Base-by-base conservation (phyloP, 208 protist species). In the Lotmaria passim region DNA sequence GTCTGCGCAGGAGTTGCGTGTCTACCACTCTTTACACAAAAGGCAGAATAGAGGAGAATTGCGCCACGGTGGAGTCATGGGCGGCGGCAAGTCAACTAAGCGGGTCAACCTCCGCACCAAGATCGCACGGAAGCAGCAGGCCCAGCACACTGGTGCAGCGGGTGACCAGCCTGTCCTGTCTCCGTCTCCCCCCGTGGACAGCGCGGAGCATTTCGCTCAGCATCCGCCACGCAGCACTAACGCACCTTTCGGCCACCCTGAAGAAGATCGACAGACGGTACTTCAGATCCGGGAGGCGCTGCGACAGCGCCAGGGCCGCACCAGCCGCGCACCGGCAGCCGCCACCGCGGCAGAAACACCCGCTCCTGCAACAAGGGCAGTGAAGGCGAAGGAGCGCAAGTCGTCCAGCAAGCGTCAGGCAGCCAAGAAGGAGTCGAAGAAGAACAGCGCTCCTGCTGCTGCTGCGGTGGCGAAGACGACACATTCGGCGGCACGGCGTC, bases 61-160 rank as follows among this genome's bases (percentile, higher is more conserved):
- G 3, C 11, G n/a, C 7, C 50, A 38, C 7, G 7, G 21, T 33
- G 28, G 3, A 33, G 15, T 19, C 38, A 76, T 76, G 70, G 70
- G 55, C 11, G 70, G 62, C 3, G 70, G 62, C 0, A 76, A 76
- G 62, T 70, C 62, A 3, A 58, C 61, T 3, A 76, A 76, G 55
- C 70, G 70, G 15, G 70, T 76, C 14, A 76, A 46, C 21, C 53
- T 76, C 46, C 70, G 70, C 31, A 30, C 53, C 7, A 76, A 76
- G 55, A 44, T 60, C 0, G 53, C 43, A 3, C 61, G 70, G 7
- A 63, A 46, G 38, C 52, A 70, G 36, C 34, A 56, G 15, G 34
- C 30, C 23, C 33, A 67, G 12, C 44, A 38, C 33, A 36, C 51
- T 2, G 38, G 24, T 7, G 30, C 10, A 0, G 24, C 43, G 0